phyloP scores from a whole-genome alignment of 352 stramenopile species.

The Phytophthora melonis region DNA sequence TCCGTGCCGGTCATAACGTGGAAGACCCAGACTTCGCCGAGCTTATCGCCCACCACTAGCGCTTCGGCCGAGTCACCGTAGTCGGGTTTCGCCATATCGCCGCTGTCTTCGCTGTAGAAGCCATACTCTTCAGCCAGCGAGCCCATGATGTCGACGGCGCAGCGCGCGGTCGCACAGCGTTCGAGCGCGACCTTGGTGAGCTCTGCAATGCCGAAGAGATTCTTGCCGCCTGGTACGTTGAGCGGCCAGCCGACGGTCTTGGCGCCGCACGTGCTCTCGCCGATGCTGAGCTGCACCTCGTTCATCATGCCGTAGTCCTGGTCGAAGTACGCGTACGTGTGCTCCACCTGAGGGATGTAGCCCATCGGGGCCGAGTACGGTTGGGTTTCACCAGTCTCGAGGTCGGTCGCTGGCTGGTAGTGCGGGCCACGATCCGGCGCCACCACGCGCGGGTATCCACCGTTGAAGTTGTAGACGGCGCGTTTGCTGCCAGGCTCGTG shows the following conservation, averaged over 20 bases:
- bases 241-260: constrained; percentile 81
- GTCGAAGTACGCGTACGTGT: constrained; percentile 95
- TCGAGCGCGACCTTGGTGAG: constrained; percentile 93
- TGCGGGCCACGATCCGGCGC: constrained; percentile 69
- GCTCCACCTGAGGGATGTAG: constrained; percentile 89
- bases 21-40: constrained; percentile 94
- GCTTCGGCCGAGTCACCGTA: constrained; percentile 85
- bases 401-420: constrained; percentile 55
- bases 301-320: constrained; percentile 97
- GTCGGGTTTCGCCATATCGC: constrained; percentile 60
- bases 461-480: constrained; percentile 75
- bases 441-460: constrained; percentile 82
- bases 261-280: constrained; percentile 93
- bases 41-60: constrained; percentile 88
- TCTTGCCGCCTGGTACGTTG: constrained; percentile 73
- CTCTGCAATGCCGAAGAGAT: constrained; percentile 92
- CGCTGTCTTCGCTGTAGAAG: constrained; percentile 94
- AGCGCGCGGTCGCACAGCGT: constrained; percentile 82
- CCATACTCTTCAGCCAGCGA: constrained; percentile 91
- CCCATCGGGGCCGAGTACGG: constrained; percentile 69
- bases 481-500: constrained; percentile 50
- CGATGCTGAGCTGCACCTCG: constrained; percentile 94
- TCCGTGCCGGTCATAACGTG: constrained; percentile 93
- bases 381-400: constrained; percentile 30
- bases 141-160: constrained; percentile 92